Evolutionary conservation across 208 protist species (phyloP).

Genomic region (Trypanosoma platydactyli): DNA sequence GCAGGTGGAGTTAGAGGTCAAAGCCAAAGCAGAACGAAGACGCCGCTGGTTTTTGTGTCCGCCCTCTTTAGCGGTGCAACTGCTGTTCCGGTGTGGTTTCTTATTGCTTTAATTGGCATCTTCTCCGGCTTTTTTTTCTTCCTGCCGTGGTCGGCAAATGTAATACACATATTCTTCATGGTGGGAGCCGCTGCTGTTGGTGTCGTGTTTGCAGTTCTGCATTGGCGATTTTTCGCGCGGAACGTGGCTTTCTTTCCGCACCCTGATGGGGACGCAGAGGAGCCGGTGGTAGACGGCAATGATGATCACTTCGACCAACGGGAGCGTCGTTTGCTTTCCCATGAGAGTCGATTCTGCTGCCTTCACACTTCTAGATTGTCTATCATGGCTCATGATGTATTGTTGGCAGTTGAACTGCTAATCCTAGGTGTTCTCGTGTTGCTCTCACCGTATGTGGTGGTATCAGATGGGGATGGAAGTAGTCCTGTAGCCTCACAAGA

Average conservation of each 20-base stretch:
- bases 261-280: background rate
- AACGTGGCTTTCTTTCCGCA: background rate
- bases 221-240: constrained; percentile 26
- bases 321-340: background rate
- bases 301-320: background rate
- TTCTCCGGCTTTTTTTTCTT: constrained; percentile 67
- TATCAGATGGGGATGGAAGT: constrained; percentile 2
- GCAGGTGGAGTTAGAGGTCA: background rate
- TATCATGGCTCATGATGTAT: constrained; percentile 19
- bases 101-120: constrained; percentile 34
- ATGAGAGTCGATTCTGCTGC: background rate
- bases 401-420: constrained; percentile 55
- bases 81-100: constrained; percentile 30
- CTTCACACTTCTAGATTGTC: background rate
- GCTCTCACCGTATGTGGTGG: constrained; percentile 70
- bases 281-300: background rate
- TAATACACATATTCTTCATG: constrained; percentile 70
- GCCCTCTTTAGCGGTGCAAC: constrained; percentile 12
- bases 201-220: constrained; percentile 39
- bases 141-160: constrained; percentile 64
- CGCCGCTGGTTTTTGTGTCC: background rate
- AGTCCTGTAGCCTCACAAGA: constrained; percentile 19
- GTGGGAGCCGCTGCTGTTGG: constrained; percentile 45
- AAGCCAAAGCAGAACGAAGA: background rate
- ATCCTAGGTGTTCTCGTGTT: constrained; percentile 70